These are phyloP conservation scores for Paecilomyces fulvus DNA, from an alignment of 2,329 filamentous ascomycete genomes.

Conservation along the genomic window DNA sequence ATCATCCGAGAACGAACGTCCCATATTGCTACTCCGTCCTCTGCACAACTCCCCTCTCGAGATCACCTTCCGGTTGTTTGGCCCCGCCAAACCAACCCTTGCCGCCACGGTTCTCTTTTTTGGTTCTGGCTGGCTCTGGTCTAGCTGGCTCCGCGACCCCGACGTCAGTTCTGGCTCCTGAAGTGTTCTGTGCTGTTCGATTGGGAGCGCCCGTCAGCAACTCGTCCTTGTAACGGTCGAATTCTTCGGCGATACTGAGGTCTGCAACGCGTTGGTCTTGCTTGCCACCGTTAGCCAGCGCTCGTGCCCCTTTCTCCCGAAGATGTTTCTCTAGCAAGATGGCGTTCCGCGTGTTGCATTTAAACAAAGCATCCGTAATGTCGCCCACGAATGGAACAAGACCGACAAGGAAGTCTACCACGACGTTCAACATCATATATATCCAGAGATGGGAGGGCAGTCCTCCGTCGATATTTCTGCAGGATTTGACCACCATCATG, in stretches of 20 bases:
- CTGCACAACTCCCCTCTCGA: conserved; percentile 9
- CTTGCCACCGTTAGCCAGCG: conserved; percentile 14
- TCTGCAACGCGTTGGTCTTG: conserved; percentile 20
- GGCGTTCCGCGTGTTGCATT: conserved; percentile 41
- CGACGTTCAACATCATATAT: conserved; percentile 74
- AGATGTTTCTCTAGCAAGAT: conserved; percentile 38
- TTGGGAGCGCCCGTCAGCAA: conserved; percentile 16
- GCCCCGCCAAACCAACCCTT: conserved; percentile 22
- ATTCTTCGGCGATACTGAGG: conserved; percentile 31
- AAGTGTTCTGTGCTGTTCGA: conserved; percentile 2
- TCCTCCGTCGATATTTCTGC: conserved; percentile 66
- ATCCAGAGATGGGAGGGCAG: conserved; percentile 50
- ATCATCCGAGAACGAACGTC: background rate
- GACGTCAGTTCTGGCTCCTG: conserved; percentile 1
- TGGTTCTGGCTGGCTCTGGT: conserved; percentile 16
- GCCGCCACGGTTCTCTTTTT: conserved; percentile 15
- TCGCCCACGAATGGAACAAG: conserved; percentile 45
- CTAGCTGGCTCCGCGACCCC: conserved; percentile 7
- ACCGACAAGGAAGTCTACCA: conserved; percentile 41
- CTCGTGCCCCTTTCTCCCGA: conserved; percentile 30
- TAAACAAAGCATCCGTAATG: conserved; percentile 39
- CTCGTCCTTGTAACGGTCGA: conserved; percentile 24
- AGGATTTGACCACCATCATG: conserved; percentile 64
- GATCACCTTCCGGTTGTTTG: conserved; percentile 16
- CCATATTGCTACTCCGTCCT: background rate